Evolutionary conservation across 1,284 basidiomycete species (phyloP), one percentile per base, ranked within the genome.

Genomic region (Porogramme epimiltina): DNA sequence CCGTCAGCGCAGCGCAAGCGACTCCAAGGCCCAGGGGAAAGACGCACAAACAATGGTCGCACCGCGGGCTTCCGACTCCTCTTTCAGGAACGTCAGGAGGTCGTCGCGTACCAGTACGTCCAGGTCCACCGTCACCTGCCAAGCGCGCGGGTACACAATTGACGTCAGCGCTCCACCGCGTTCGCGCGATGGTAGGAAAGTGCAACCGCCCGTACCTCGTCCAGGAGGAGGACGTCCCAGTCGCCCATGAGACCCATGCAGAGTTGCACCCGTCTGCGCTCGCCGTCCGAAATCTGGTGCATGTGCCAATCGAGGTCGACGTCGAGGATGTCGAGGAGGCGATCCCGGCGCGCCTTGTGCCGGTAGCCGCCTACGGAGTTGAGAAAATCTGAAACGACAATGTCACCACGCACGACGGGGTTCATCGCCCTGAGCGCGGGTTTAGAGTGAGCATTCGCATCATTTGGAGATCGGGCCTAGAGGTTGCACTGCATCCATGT

Each of bases 241-340:
- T 92, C 88, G 22, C 81, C 81, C 97, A 99, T 99, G 22, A 99
- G 79, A 2, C 97, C 97, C 81, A 98, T 96, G 60, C 92, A 93
- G 22, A 99, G 85, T 71, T 99, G 97, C 3, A 99, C 95, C 2
- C 92, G 75, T 25, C 97, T 81, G 31, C 96, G 81, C 73, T 99
- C 97, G 39, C 97, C 97, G 67, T 99, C 97, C 16, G 93, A 95
- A 59, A 99, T 96, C 55, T 84, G 73, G 63, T 94, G 91, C 91
- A 94, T 93, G 55, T 85, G 89, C 89, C 89, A 98, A 66, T 95
- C 90, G 13, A 96, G 74, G 72, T 99, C 95, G 47, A 99, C 86
- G 67, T 98, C 96, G 31, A 99, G 76, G 53, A 99, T 91, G 69
- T 95, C 85, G 36, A 99, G 82, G 3, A 99, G 78, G 3, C 69